These are phyloP conservation scores for Aureobasidium musti DNA, from an alignment of 2,329 filamentous ascomycete species.

Conservation along the genomic window DNA sequence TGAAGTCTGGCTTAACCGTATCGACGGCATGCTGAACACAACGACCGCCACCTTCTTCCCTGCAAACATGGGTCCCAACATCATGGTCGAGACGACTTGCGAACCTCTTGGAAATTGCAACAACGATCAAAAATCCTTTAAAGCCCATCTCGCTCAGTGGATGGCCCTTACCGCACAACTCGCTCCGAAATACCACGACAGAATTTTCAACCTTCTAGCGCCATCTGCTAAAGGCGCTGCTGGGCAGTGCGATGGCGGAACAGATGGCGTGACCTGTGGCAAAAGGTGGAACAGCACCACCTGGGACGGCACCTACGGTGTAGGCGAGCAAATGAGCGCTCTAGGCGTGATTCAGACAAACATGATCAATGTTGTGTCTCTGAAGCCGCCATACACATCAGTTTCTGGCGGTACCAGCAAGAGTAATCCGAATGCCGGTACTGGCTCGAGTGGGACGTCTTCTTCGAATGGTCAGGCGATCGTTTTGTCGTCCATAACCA, in stretches of 20 bases:
- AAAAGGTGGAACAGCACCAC: slow-evolving; percentile 44
- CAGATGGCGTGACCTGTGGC: slow-evolving; percentile 44
- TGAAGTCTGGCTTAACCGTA: slow-evolving; percentile 36
- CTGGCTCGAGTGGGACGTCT: slow-evolving; percentile 38
- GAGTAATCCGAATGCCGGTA: slow-evolving; percentile 49
- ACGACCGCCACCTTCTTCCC: slow-evolving; percentile 54
- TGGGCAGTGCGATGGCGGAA: slow-evolving; percentile 54
- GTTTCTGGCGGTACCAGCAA: slow-evolving; percentile 53
- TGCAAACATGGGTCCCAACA: slow-evolving; percentile 50
- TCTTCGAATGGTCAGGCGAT: slow-evolving; percentile 34
- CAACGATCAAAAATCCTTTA: slow-evolving; percentile 71
- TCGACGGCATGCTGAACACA: slow-evolving; percentile 29
- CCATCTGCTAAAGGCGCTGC: slow-evolving; percentile 58
- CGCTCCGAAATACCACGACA: slow-evolving; percentile 42
- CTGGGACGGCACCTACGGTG: slow-evolving; percentile 51
- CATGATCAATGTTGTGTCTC: slow-evolving; percentile 43
- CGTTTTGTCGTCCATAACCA: slow-evolving; percentile 46
- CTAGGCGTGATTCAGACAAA: slow-evolving; percentile 52
- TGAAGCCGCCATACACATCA: slow-evolving; percentile 47
- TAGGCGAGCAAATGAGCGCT: slow-evolving; percentile 58
- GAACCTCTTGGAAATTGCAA: slow-evolving; percentile 64
- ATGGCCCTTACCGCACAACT: slow-evolving; percentile 47
- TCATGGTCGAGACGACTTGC: slow-evolving; percentile 68
- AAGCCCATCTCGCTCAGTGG: slow-evolving; percentile 63
- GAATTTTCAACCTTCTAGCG: slow-evolving; percentile 52